Percentiles rank a stretch among this genome's conserved stretches.
phyloP scores from a whole-genome alignment of 495 filamentous ascomycete genomes.

The Aspergillus indologenus region DNA sequence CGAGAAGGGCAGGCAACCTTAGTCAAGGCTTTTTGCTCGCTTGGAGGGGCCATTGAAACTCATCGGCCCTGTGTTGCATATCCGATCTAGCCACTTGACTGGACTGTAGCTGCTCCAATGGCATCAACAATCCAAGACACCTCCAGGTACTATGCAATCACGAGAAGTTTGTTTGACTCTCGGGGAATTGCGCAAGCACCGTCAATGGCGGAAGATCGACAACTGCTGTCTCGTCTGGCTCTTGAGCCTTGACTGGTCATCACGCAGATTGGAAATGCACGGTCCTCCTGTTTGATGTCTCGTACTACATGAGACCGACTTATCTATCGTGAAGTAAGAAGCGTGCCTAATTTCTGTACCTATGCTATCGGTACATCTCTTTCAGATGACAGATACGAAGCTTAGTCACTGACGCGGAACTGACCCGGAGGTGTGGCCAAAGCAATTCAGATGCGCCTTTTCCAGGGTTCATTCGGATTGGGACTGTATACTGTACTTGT shows the following conservation, averaged over 20 bases:
- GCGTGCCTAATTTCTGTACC: too few relatives aligned
- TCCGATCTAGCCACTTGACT: not conserved
- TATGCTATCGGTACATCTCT: too few relatives aligned
- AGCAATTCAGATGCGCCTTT: not conserved
- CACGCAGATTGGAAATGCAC: not conserved
- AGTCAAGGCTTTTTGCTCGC: not conserved
- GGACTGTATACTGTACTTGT: conserved; percentile 7
- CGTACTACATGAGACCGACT: not conserved
- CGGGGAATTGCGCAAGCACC: not conserved
- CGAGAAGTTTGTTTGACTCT: not conserved
- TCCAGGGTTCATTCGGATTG: not conserved
- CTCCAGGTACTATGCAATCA: not conserved
- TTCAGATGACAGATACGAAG: not conserved
- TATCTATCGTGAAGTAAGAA: too few relatives aligned
- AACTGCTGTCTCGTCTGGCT: not conserved
- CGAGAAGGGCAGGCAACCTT: not conserved
- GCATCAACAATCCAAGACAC: not conserved
- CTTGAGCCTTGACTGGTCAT: not conserved
- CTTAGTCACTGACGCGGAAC: not conserved
- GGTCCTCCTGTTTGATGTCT: not conserved
- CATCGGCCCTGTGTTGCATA: not conserved
- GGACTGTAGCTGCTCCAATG: not conserved
- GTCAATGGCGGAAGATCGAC: not conserved
- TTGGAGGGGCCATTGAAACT: not conserved
- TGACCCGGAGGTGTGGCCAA: not conserved